Evolutionary conservation across 768 basidiomycete species (phyloP), one percentile per base, ranked within the genome.

Genomic region (Panus rudis): DNA sequence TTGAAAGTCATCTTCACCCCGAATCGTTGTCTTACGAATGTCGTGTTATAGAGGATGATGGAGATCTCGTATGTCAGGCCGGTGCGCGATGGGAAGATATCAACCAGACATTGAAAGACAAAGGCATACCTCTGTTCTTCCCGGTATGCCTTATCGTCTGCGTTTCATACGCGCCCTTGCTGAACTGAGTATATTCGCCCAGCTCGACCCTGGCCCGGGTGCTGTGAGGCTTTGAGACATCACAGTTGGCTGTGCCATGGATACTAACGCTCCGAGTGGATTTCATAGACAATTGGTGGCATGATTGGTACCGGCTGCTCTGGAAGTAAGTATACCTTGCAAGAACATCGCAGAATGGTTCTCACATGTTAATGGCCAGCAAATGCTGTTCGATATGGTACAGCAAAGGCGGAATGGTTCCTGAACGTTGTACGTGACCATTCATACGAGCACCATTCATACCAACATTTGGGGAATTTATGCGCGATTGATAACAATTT

Each of bases 261-360:
- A 24, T 24, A 26, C 37, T 44, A n/a, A 49, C 21, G 19, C 35
- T 11, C 33, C 14, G 3, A 12, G 8, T 42, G 14, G 3, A 38
- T 35, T 7, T 16, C 20, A 22, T 39, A 84, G 70, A 88, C 87
- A 12, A 87, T 91, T 48, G 90, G 89, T 10, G 88, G 90, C 5
- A 92, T 91, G 88, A 79, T 87, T 39, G 81, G 81, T 7, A 92
- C 89, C 2, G 87, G 88, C 7, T 92, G 88, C 54, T 82, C 79
- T 38, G 89, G 88, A 40, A 91, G 89, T 75, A 63, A 72, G 76
- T 70, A 8, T 26, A 24, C 23, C 16, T 46, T 3, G 10, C 13
- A 7, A 27, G 12, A 40, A 27, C 13, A 11, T 6, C 12, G 24
- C 24, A 13, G 13, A 21, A 10, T 39, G n/a, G 31, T 16, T 32